Evolutionary conservation across 345 rosid genomes (phyloP).

Genomic region (Gossypium herbaceum): DNA sequence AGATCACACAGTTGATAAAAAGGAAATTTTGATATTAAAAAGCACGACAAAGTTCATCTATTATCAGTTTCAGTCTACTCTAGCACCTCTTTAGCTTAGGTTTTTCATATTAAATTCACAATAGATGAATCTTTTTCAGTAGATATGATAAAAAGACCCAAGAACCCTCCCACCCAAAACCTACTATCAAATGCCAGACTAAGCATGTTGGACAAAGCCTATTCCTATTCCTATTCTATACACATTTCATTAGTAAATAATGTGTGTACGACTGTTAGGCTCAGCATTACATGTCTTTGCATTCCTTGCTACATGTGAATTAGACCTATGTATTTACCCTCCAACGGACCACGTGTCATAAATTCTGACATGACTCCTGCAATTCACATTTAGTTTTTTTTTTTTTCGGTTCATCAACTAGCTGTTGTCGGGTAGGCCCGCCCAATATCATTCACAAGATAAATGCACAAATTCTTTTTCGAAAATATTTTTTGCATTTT

Average conservation of each 20-base stretch:
- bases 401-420: not conserved
- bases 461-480: not conserved
- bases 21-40: not conserved
- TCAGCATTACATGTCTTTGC: not conserved
- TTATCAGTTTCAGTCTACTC: not conserved
- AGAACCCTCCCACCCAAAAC: not conserved
- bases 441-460: not conserved
- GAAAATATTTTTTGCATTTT: not conserved
- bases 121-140: not conserved
- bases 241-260: not conserved
- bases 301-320: not conserved
- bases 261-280: no score
- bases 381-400: not conserved
- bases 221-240: not conserved
- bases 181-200: constrained; percentile 4
- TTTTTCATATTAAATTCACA: constrained; percentile 4
- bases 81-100: not conserved
- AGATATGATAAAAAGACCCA: not conserved
- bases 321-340: not conserved
- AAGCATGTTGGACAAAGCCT: constrained; percentile 6
- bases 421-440: not conserved
- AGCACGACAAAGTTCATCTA: not conserved
- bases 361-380: not conserved
- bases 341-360: not conserved
- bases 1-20: not conserved